Evolutionary conservation across 441 rosid species (phyloP), one percentile per base, ranked within the genome.

Genomic region (Adansonia rubrostipa): DNA sequence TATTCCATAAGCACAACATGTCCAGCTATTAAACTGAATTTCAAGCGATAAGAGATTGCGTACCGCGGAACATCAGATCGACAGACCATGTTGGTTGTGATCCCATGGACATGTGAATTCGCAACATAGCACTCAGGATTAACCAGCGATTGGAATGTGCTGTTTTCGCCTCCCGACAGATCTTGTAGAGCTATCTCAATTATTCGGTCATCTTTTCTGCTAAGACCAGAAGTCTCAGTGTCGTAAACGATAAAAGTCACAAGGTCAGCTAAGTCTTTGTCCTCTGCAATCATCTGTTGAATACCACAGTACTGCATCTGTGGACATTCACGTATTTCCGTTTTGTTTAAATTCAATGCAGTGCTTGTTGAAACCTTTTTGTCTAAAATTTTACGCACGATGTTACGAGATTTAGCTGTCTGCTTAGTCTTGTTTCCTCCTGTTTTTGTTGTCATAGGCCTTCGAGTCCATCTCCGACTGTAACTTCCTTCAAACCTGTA

Each of bases 181-280:
- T 96, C 99, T 80, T 89, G 95, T 7, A 87, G 74, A 5, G 94
- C 98, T 73, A 96, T 86, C 90, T 94, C 99, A 40, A 96, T 87
- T 2, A 96, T 91, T 50, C 90, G 77, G 0, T 86, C 97, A 0
- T 75, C 72, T 68, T 71, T 82, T 80, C 95, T 81, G 77, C 85
- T 82, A 64, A 91, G 74, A 10, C 97, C 99, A 0, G 95, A 92
- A 20, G 99, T 94, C 85, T 94, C 98, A 70, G 91, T 84, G 85
- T 94, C 98, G 17, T 86, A 83, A 75, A 85, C 86, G 50, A 94
- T 84, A 60, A 87, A 83, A 0, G 98, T 92, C 64, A 93, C 77
- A 54, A 89, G 89, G 65, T 79, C 79, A 40, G 87, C 78, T 71
- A 93, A 79, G 62, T 91, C 90, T 83, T 88, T 86, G 58, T 81